Evolutionary conservation across 306 rosid genomes (phyloP).

Genomic region (Quercus rubra): DNA sequence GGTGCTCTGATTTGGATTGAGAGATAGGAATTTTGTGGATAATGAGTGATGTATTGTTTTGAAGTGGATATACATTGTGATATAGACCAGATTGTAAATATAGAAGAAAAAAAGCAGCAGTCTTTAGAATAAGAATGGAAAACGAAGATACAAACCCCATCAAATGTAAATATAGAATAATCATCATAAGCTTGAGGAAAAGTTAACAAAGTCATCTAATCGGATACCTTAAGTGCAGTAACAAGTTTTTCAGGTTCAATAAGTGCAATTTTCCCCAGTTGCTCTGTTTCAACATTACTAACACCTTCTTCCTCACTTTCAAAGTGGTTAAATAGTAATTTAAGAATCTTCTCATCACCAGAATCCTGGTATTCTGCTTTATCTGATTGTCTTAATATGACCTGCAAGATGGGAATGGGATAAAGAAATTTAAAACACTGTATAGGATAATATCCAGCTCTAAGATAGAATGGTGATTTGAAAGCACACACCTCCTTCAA

Average conservation of each 20-base stretch:
- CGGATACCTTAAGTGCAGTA: slow-evolving; percentile 89
- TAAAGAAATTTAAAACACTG: slow-evolving; percentile 13
- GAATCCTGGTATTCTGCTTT: slow-evolving; percentile 91
- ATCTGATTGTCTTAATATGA: slow-evolving; percentile 95
- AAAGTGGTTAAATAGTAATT: slow-evolving; percentile 86
- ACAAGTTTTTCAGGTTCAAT: slow-evolving; percentile 69
- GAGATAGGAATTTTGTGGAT: too few relatives aligned
- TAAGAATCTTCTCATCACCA: slow-evolving; percentile 92
- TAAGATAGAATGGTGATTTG: slow-evolving; percentile 15
- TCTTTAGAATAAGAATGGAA: slow-evolving; percentile 6
- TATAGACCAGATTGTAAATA: too few relatives aligned
- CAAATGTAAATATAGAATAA: slow-evolving; percentile 8
- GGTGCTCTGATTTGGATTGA: too few relatives aligned
- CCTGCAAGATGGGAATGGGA: slow-evolving; percentile 41
- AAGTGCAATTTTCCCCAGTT: slow-evolving; percentile 92
- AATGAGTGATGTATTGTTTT: too few relatives aligned
- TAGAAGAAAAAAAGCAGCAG: too few relatives aligned
- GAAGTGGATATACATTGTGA: too few relatives aligned
- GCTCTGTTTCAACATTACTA: slow-evolving; percentile 92
- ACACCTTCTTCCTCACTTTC: slow-evolving; percentile 99
- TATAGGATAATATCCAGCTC: slow-evolving; percentile 9
- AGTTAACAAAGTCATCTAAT: neutral
- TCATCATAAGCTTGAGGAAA: slow-evolving; percentile 18
- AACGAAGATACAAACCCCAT: slow-evolving; percentile 12
- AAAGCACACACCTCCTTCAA: slow-evolving; percentile 74